Conservation (phyloP, 1,284 basidiomycete species). For the Tylopilus orsonianus region DNA sequence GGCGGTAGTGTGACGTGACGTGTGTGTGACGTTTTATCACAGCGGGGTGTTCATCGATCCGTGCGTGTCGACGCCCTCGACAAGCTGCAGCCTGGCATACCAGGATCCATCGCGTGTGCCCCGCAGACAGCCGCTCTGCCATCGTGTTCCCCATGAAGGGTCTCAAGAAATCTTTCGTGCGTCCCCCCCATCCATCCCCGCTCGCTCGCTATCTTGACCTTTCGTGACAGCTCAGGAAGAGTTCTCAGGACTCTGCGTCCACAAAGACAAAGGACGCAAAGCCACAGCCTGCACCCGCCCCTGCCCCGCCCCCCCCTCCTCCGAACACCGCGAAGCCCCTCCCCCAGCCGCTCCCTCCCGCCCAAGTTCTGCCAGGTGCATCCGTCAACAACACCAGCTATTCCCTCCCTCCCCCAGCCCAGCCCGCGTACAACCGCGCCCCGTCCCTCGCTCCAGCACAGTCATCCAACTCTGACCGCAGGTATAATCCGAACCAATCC, state of each 20-base stretch:
- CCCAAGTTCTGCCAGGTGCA: slow-evolving; percentile 40
- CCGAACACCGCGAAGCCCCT: slow-evolving; percentile 64
- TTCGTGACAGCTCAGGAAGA: slow-evolving; percentile 59
- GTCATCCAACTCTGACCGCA: slow-evolving; percentile 49
- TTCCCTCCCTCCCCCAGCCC: slow-evolving; percentile 34
- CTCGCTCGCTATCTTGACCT: slow-evolving; percentile 19
- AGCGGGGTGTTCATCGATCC: slow-evolving; percentile 34
- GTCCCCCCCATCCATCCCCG: slow-evolving; percentile 21
- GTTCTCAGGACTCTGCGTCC: slow-evolving; percentile 63
- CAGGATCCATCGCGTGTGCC: slow-evolving; percentile 6
- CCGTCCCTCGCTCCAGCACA: slow-evolving; percentile 38
- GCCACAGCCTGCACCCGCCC: slow-evolving; percentile 43
- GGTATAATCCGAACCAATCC: slow-evolving; percentile 48
- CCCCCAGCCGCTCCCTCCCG: slow-evolving; percentile 44
- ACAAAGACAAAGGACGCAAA: slow-evolving; percentile 67
- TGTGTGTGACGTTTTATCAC: slow-evolving; percentile 34
- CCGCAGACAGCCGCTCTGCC: slow-evolving; percentile 21
- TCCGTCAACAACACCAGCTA: slow-evolving; percentile 44
- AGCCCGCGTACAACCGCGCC: slow-evolving; percentile 44
- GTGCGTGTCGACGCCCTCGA: slow-evolving; percentile 16
- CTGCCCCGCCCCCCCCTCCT: slow-evolving; percentile 60
- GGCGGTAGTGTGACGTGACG: slow-evolving; percentile 30
- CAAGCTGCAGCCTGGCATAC: slow-evolving; percentile 14
- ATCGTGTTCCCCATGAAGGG: slow-evolving; percentile 67
- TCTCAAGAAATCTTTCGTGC: slow-evolving; percentile 85